These are phyloP conservation scores for Selaginella moellendorffii DNA, from an alignment of 75 land plant genomes.

Conservation along the genomic window DNA sequence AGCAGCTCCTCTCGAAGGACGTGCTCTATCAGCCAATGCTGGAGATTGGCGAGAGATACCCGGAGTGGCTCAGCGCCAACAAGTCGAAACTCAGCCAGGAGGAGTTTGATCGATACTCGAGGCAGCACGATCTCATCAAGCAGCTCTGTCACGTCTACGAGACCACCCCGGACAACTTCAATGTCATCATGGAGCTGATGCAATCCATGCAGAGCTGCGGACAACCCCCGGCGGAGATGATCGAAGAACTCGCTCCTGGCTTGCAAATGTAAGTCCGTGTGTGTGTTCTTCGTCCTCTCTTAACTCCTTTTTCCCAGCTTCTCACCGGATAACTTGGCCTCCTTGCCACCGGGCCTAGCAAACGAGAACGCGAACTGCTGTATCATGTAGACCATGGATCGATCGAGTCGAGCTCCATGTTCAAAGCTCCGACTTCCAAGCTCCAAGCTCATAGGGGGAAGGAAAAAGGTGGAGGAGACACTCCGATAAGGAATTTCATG, in stretches of 20 bases:
- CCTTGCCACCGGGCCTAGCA: no score
- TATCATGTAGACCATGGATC: no score
- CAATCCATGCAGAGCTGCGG: conserved; percentile 98
- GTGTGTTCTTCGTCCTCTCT: no score
- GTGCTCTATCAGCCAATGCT: conserved; percentile 96
- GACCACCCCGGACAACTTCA: conserved; percentile 57
- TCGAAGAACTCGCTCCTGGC: conserved; percentile 85
- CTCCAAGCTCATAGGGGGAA: no score
- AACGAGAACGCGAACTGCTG: no score
- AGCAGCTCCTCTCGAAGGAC: conserved; percentile 82
- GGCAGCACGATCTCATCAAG: conserved; percentile 58
- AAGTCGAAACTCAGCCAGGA: conserved; percentile 39
- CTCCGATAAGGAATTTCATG: no score
- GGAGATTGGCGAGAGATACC: conserved; percentile 84
- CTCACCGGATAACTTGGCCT: no score
- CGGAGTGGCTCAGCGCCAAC: conserved; percentile 73
- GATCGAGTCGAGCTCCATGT: no score
- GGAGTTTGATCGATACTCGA: conserved; percentile 53
- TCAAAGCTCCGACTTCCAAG: no score
- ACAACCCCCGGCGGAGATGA: conserved; percentile 90
- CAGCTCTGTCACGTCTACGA: conserved; percentile 78
- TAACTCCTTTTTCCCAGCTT: no score
- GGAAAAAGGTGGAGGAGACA: no score
- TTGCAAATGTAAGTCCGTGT: conserved; percentile 57
- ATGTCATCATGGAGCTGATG: conserved; percentile 80